phyloP scores from a whole-genome alignment of 2,329 filamentous ascomycete species.

The Mycocentrospora acerina region DNA sequence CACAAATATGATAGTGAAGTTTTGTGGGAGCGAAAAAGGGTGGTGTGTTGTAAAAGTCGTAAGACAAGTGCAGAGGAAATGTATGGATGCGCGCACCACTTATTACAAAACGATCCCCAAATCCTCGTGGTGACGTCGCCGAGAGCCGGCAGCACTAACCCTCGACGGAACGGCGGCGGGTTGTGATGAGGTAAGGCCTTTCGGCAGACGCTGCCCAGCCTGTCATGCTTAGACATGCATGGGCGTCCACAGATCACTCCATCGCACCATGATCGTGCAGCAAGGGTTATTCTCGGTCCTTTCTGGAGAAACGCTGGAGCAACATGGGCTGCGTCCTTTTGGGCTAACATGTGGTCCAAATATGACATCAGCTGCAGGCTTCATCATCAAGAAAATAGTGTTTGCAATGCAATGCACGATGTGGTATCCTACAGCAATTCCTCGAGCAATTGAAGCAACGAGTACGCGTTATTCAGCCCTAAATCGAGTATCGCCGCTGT shows the following conservation, averaged over 20 bases:
- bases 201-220: conserved; percentile 28
- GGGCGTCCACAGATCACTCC: conserved; percentile 16
- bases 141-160: conserved; percentile 29
- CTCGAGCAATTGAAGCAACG: neutral
- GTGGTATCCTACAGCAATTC: too few relatives aligned
- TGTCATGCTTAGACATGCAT: conserved; percentile 6
- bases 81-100: conserved; percentile 14
- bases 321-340: too few relatives aligned
- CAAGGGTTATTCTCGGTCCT: too few relatives aligned
- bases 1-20: too few relatives aligned
- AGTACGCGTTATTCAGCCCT: conserved; percentile 2
- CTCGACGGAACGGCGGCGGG: too few relatives aligned
- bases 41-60: neutral
- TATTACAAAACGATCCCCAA: conserved; percentile 32
- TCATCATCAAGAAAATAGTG: too few relatives aligned
- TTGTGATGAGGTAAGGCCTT: conserved; percentile 25
- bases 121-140: conserved; percentile 42
- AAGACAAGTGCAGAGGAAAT: neutral
- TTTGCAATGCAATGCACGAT: too few relatives aligned
- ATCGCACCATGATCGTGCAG: conserved; percentile 16
- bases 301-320: too few relatives aligned
- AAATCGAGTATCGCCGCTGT: conserved; percentile 11
- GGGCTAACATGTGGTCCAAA: too few relatives aligned
- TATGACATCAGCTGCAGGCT: too few relatives aligned
- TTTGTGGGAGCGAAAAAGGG: neutral